Evolutionary conservation across 2,329 filamentous ascomycete genomes (phyloP), one percentile per base, ranked within the genome.

Genomic region (Hypoxylon sp.): DNA sequence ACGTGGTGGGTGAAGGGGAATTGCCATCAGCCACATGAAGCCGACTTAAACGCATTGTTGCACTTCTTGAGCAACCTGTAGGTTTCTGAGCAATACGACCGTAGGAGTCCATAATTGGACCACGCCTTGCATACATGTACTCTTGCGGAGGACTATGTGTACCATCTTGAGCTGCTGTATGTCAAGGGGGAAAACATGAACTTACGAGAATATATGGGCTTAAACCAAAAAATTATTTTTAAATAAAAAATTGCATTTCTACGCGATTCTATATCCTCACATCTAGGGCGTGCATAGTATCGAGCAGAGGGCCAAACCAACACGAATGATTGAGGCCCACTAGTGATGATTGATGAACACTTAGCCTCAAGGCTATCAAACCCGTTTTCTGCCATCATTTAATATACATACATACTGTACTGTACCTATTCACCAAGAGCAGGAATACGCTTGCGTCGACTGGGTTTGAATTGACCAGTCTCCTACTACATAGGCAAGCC

Each of bases 51-150:
- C n/a, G n/a, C n/a, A n/a, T n/a, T n/a, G n/a, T n/a, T n/a, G n/a
- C n/a, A n/a, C n/a, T n/a, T n/a, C n/a, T n/a, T n/a, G n/a, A n/a
- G n/a, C n/a, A n/a, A n/a, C n/a, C n/a, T n/a, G n/a, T n/a, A n/a
- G n/a, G n/a, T n/a, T n/a, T n/a, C n/a, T n/a, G n/a, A n/a, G n/a
- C n/a, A n/a, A n/a, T n/a, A n/a, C n/a, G 37, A 27, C 36, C 19
- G 36, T 55, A 27, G 43, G 17, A n/a, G n/a, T n/a, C 26, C 42
- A 25, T 32, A 44, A 47, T 32, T 29, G n/a, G 41, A 43, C 37
- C 50, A 50, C 47, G 50, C 41, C 42, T 41, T 47, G 42, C 44
- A 46, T 32, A 29, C 26, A 29, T 31, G 26, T 34, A 47, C n/a
- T n/a, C n/a, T n/a, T n/a, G n/a, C n/a, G n/a, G n/a, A n/a, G n/a